phyloP scores from a whole-genome alignment of 768 basidiomycete species.

The Trametes gibbosa region DNA sequence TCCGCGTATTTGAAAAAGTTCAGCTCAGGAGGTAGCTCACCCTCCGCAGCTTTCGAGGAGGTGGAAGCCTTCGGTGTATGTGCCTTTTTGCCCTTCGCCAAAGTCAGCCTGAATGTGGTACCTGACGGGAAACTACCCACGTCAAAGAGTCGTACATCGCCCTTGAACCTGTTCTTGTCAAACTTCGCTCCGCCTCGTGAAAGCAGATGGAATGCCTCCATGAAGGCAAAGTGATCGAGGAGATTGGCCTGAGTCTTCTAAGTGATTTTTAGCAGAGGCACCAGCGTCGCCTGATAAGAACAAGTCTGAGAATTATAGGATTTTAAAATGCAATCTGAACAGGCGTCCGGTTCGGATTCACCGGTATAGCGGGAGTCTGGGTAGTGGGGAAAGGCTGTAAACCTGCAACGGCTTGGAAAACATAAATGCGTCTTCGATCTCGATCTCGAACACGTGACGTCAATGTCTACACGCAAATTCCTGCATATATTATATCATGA shows the following conservation, averaged over 20 bases:
- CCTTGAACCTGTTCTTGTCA: slow-evolving; percentile 69
- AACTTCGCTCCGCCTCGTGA: slow-evolving; percentile 84
- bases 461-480: too few relatives aligned
- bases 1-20: slow-evolving; percentile 92
- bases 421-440: neutral
- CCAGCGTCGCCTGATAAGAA: too few relatives aligned
- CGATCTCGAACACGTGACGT: too few relatives aligned
- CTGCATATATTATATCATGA: too few relatives aligned
- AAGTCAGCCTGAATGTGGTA: neutral
- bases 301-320: too few relatives aligned
- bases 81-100: slow-evolving; percentile 9
- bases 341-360: neutral
- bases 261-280: too few relatives aligned
- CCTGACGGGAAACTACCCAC: slow-evolving; percentile 34
- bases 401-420: neutral
- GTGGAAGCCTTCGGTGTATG: slow-evolving; percentile 12
- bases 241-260: too few relatives aligned
- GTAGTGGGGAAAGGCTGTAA: neutral
- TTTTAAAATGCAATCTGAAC: too few relatives aligned
- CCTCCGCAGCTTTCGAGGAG: slow-evolving; percentile 30
- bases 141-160: slow-evolving; percentile 69
- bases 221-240: slow-evolving; percentile 24
- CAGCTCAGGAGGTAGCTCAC: slow-evolving; percentile 68
- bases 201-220: slow-evolving; percentile 89
- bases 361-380: neutral